A percentile compares a stretch with the other conserved stretches of the same genome.
Conservation (phyloP, 768 basidiomycete genomes). For the Lactifluus echinatus region DNA sequence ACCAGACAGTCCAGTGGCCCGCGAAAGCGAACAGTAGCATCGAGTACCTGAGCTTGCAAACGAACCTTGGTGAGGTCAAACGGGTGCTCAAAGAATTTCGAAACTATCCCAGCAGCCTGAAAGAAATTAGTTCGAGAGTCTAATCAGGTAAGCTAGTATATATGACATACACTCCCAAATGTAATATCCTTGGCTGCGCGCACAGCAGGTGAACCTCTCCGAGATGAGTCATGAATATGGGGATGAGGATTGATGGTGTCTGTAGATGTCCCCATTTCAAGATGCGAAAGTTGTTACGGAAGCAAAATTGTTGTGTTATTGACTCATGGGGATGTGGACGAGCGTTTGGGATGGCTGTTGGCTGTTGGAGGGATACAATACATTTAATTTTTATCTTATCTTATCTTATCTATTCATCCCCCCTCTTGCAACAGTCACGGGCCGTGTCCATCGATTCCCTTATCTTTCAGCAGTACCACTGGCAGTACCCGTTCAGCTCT, state of each 20-base stretch:
- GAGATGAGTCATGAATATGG: conserved; percentile 3
- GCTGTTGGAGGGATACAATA: neutral
- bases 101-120: conserved; percentile 77
- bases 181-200: conserved; percentile 25
- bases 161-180: conserved; percentile 24
- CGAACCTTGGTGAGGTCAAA: conserved; percentile 95
- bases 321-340: neutral
- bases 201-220: conserved; percentile 15
- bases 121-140: neutral
- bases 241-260: conserved; percentile 18
- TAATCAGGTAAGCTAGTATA: neutral
- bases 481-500: neutral
- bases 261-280: conserved; percentile 21
- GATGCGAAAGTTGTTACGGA: neutral
- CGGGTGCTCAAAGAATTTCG: conserved; percentile 89
- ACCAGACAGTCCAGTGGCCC: conserved; percentile 84
- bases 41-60: conserved; percentile 83
- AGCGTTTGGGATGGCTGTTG: neutral
- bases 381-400: neutral
- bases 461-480: neutral
- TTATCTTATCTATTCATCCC: neutral
- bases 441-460: neutral
- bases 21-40: conserved; percentile 58
- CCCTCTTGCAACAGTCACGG: too few species aligned
- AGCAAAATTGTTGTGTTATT: neutral